Conservation (phyloP, 2,329 filamentous ascomycete genomes). For the Aspergillus phoenicis region DNA sequence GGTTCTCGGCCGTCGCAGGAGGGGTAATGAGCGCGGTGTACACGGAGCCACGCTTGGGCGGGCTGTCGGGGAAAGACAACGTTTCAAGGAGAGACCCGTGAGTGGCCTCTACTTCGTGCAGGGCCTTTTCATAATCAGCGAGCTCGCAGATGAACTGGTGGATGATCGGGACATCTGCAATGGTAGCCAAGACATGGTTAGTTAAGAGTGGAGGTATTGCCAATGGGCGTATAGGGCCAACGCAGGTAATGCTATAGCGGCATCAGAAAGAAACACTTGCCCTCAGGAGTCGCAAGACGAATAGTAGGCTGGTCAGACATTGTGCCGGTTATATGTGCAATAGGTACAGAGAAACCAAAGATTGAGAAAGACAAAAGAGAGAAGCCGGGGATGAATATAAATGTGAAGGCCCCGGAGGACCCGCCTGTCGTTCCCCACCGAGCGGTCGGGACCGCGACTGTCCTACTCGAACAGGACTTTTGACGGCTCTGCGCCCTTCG, state of each 20-base stretch:
- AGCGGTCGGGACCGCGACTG: not conserved
- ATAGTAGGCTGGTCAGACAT: conserved; percentile 44
- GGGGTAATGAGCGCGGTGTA: conserved; percentile 71
- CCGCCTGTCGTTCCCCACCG: not conserved
- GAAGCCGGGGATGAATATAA: not conserved
- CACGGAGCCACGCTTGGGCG: conserved; percentile 61
- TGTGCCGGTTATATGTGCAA: conserved; percentile 1
- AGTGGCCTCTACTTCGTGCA: conserved; percentile 75
- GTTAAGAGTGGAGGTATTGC: not conserved
- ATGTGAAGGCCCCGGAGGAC: not conserved
- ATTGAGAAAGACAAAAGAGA: not conserved
- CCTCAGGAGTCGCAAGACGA: conserved; percentile 45
- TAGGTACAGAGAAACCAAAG: not conserved
- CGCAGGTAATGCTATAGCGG: not conserved
- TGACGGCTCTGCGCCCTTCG: not conserved
- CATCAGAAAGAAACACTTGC: conserved; percentile 24
- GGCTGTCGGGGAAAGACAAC: conserved; percentile 70
- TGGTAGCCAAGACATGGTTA: conserved; percentile 10
- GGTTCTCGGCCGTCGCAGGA: conserved; percentile 47
- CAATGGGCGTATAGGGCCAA: not conserved
- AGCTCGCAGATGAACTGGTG: conserved; percentile 80
- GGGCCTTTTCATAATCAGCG: conserved; percentile 82
- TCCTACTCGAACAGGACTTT: not conserved
- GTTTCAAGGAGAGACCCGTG: conserved; percentile 70
- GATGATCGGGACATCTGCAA: conserved; percentile 76